Evolutionary conservation across 2,329 filamentous ascomycete species (phyloP).

Genomic region (Thielaviopsis cerberus): DNA sequence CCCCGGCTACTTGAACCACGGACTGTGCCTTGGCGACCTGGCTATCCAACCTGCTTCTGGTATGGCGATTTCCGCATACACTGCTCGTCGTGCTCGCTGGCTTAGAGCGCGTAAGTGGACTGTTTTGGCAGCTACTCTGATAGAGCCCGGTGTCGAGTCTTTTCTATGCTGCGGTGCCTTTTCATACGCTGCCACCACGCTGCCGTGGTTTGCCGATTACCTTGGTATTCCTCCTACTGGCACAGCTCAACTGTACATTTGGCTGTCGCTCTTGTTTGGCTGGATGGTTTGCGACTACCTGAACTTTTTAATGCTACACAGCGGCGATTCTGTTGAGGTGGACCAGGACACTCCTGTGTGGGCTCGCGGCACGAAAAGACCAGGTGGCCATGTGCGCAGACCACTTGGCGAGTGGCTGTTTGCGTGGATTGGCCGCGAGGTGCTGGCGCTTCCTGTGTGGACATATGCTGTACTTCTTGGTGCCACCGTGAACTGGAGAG

Average conservation of each 20-base stretch:
- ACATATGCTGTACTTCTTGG: conserved; percentile 77
- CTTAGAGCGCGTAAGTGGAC: conserved; percentile 87
- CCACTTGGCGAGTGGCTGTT: conserved; percentile 52
- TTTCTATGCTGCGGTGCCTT: conserved; percentile 69
- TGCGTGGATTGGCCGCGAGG: conserved; percentile 72
- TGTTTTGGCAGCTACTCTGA: conserved; percentile 68
- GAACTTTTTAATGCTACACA: conserved; percentile 57
- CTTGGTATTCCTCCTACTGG: conserved; percentile 46
- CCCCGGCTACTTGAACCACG: conserved; percentile 57
- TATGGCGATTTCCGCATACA: conserved; percentile 61
- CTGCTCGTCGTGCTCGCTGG: conserved; percentile 72
- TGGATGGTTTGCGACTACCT: conserved; percentile 67
- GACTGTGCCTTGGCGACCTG: conserved; percentile 65
- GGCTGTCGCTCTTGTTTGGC: conserved; percentile 40
- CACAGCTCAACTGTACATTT: conserved; percentile 44
- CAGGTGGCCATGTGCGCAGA: conserved; percentile 27
- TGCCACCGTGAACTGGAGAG: conserved; percentile 71
- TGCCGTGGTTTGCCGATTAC: conserved; percentile 40
- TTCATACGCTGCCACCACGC: conserved; percentile 56
- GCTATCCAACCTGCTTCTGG: conserved; percentile 76
- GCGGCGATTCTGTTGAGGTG: conserved; percentile 47
- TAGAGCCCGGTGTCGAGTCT: conserved; percentile 82
- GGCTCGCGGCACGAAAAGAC: conserved; percentile 29
- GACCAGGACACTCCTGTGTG: conserved; percentile 61
- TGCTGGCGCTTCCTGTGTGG: conserved; percentile 77